Conservation (phyloP, 768 basidiomycete species). For the Lepiota subincarnata region DNA sequence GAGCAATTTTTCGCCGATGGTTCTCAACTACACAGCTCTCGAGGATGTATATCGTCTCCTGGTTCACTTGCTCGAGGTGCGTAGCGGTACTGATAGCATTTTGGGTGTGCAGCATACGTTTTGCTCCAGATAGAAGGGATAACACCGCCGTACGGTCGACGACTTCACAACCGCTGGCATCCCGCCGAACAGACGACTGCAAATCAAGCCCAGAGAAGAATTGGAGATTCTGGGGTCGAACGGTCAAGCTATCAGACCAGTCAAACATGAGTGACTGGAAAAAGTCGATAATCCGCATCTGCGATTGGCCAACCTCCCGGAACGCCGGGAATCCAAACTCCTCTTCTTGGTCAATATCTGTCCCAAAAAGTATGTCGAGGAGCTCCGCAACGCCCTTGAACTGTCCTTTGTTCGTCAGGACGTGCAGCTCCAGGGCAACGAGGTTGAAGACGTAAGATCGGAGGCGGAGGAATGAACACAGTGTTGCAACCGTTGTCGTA, state of each 20-base stretch:
- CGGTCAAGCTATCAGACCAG: constrained; percentile 75
- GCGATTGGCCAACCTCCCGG: constrained; percentile 74
- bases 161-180: constrained; percentile 74
- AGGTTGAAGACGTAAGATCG: constrained; percentile 85
- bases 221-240: constrained; percentile 54
- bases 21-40: constrained; percentile 87
- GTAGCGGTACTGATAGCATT: constrained; percentile 59
- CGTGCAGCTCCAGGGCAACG: constrained; percentile 83
- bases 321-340: constrained; percentile 54
- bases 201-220: constrained; percentile 67
- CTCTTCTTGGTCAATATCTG: constrained; percentile 47
- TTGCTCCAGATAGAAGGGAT: constrained; percentile 59
- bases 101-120: constrained; percentile 60
- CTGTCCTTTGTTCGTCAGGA: constrained; percentile 76
- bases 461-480: constrained; percentile 75
- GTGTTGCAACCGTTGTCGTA: constrained; percentile 58
- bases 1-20: constrained; percentile 74
- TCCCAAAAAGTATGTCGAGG: constrained; percentile 78
- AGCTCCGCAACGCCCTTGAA: constrained; percentile 69
- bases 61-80: constrained; percentile 61
- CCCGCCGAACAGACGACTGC: constrained; percentile 61
- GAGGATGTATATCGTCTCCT: constrained; percentile 72
- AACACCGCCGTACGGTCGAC: constrained; percentile 73
- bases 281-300: constrained; percentile 83
- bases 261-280: constrained; percentile 84